phyloP scores from a whole-genome alignment of 208 protist genomes.

The Leishmania major region DNA sequence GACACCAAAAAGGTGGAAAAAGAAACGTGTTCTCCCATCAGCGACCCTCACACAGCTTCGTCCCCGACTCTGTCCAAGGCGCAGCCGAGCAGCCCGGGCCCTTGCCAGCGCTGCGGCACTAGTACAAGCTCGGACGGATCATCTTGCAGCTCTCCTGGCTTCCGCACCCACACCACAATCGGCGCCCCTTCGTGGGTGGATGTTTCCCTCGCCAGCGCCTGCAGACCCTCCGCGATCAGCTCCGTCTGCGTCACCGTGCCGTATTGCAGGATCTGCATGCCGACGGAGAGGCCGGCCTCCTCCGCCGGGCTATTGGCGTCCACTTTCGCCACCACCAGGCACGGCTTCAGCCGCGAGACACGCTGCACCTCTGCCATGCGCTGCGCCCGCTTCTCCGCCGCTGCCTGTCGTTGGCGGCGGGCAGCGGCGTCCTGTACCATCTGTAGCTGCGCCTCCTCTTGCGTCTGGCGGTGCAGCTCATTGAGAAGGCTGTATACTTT shows the following conservation, averaged over 20 bases:
- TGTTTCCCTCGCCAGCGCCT: conserved; percentile 46
- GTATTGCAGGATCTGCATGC: conserved; percentile 64
- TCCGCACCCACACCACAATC: conserved; percentile 72
- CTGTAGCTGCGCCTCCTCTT: conserved; percentile 53
- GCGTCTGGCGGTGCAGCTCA: conserved; percentile 53
- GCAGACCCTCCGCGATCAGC: conserved; percentile 32
- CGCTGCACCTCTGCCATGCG: conserved; percentile 42
- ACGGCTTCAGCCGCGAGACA: conserved; percentile 34
- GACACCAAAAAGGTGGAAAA: not conserved
- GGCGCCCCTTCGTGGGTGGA: conserved; percentile 41
- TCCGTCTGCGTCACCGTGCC: conserved; percentile 49
- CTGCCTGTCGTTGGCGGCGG: conserved; percentile 33
- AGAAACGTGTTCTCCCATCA: not conserved
- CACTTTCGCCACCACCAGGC: conserved; percentile 52
- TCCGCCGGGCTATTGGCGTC: conserved; percentile 52
- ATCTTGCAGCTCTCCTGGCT: conserved; percentile 22
- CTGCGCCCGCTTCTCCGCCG: conserved; percentile 31
- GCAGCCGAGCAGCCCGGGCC: conserved; percentile 79
- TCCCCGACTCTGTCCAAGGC: conserved; percentile 53
- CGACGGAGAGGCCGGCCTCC: conserved; percentile 52
- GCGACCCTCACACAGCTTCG: not conserved
- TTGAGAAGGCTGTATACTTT: conserved; percentile 63
- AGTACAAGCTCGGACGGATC: conserved; percentile 51
- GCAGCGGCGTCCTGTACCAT: conserved; percentile 45
- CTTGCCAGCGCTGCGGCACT: conserved; percentile 68